Percentiles rank a stretch among this genome's conserved stretches.
Conservation (phyloP, 495 filamentous ascomycete species). For the Annulohypoxylon bovei region DNA sequence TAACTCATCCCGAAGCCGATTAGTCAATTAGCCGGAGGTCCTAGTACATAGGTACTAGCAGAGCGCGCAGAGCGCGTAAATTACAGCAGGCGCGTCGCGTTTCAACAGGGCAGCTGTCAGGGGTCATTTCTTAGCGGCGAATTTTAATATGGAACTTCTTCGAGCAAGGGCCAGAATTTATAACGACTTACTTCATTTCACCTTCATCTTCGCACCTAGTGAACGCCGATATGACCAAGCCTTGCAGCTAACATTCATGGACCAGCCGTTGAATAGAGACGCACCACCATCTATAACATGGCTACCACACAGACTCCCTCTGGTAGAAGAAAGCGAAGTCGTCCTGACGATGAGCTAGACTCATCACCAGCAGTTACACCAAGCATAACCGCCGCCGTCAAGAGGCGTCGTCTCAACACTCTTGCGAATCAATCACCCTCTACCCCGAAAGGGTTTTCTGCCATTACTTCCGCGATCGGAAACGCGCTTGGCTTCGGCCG, state of each 20-base stretch:
- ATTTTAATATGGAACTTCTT: conserved; percentile 13
- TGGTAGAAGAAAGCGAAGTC: conserved; percentile 43
- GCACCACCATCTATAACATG: conserved; percentile 23
- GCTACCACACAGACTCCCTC: conserved; percentile 36
- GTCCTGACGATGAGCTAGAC: conserved; percentile 33
- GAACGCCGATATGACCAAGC: not conserved
- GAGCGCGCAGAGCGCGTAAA: conserved; percentile 29
- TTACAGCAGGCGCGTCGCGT: conserved; percentile 33
- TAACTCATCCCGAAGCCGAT: too few relatives aligned
- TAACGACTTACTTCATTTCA: not conserved
- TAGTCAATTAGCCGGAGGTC: too few relatives aligned
- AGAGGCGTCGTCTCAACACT: conserved; percentile 47
- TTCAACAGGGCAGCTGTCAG: conserved; percentile 9
- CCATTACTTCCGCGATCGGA: conserved; percentile 42
- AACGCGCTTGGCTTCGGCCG: conserved; percentile 21
- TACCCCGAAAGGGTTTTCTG: conserved; percentile 39
- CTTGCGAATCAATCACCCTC: conserved; percentile 28
- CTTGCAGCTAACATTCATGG: conserved; percentile 11
- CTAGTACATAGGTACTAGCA: too few relatives aligned
- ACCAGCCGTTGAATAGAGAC: not conserved
- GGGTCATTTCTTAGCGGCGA: not conserved
- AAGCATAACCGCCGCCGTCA: conserved; percentile 31
- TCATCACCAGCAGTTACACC: conserved; percentile 39
- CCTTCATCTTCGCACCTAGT: not conserved
- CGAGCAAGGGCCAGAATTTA: not conserved